Evolutionary conservation across 441 rosid genomes (phyloP).

Genomic region (Jatropha multifida): DNA sequence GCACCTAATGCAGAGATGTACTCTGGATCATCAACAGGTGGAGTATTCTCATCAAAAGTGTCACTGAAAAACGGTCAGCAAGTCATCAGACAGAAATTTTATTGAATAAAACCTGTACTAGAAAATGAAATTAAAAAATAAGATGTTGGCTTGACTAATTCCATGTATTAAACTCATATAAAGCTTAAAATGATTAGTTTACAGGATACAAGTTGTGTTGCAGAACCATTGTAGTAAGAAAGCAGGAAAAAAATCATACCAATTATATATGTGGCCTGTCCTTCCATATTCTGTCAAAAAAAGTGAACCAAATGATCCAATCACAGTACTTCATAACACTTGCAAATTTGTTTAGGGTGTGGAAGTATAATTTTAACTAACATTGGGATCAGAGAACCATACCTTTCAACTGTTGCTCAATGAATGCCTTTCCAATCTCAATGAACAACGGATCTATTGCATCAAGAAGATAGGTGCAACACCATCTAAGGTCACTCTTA

Average conservation of each 20-base stretch:
- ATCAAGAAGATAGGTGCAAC: constrained; percentile 81
- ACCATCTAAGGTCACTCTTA: constrained; percentile 56
- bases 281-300: constrained; percentile 64
- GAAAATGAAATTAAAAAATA: constrained; percentile 10
- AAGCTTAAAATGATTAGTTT: constrained; percentile 12
- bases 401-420: constrained; percentile 62
- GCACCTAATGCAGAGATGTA: constrained; percentile 73
- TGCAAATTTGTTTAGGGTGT: constrained; percentile 17
- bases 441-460: constrained; percentile 72
- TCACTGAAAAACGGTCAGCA: constrained; percentile 46
- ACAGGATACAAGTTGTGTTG: constrained; percentile 5
- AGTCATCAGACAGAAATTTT: constrained; percentile 16
- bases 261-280: constrained; percentile 66
- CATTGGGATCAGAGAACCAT: constrained; percentile 8
- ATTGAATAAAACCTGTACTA: not conserved
- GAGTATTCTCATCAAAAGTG: constrained; percentile 84
- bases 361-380: constrained; percentile 11
- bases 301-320: not conserved
- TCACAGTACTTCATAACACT: constrained; percentile 8
- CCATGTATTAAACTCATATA: not conserved
- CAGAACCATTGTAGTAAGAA: constrained; percentile 3
- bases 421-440: constrained; percentile 69
- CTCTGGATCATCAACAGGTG: constrained; percentile 67
- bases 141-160: not conserved
- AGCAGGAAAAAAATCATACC: constrained; percentile 37